Base-by-base conservation (phyloP, 129 eudicot species). In the Pulicaria dysenterica region DNA sequence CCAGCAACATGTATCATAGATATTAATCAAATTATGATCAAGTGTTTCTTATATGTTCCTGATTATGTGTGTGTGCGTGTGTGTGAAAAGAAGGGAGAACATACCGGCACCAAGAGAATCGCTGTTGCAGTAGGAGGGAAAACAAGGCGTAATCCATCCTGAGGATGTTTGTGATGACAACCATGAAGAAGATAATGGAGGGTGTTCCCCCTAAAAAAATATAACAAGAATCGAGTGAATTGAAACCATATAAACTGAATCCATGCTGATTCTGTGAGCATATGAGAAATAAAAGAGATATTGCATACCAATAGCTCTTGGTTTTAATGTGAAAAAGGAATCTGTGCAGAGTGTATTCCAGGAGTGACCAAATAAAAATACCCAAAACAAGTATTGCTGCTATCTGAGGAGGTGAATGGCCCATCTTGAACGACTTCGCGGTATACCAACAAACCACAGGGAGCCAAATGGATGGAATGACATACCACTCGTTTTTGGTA, bases 101-200 rank as follows among this genome's bases (percentile, higher is more conserved):
- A 53, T 84, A 95, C 96, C 37, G 96, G 99, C 10, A 91, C 70
- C 78, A 83, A 70, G 43, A 95, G 90, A 42, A 95, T 71, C 14
- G 99, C 99, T 12, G 99, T 88, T 74, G 97, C 99, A 63, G 99
- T 79, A 42, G 99, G 99, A 54, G 99, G 99, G 63, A 95, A 95
- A 72, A 95, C 99, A 75, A 95, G 99, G 68, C 99, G 91, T 16
- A 91, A 84, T 53, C 91, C 88, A 86, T 95, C 99, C 87, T 86
- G 91, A 39, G 99, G 99, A 76, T 95, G 99, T 82, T 95, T 95
- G 78, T 95, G 99, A 83, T 94, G 99, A 76, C 99, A 90, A 42
- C 99, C 99, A 72, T 94, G 99, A 70, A 94, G 80, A 72, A 94
- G 96, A 79, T 90, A 94, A 78, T 94, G 99, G 62, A 83, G 58